Percentiles rank a stretch among this genome's conserved stretches.
phyloP scores from a whole-genome alignment of 768 basidiomycete genomes.

The Neoboletus magnificus region DNA sequence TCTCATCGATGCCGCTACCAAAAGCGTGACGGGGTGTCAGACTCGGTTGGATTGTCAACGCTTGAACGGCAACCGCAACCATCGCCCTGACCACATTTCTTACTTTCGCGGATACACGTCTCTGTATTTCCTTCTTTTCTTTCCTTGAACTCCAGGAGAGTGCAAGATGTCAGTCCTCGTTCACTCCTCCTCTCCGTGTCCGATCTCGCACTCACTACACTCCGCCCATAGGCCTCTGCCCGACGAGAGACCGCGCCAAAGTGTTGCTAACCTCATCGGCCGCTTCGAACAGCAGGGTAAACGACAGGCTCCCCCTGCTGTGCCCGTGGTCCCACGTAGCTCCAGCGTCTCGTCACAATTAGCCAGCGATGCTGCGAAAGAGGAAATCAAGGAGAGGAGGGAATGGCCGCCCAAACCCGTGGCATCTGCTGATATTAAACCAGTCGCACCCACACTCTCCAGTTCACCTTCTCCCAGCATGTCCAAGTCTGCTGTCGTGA shows the following conservation, averaged over 20 bases:
- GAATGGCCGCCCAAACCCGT: conserved; percentile 71
- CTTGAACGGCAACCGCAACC: conserved; percentile 28
- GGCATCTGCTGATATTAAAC: conserved; percentile 33
- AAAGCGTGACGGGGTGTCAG: conserved; percentile 13
- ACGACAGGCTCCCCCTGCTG: conserved; percentile 44
- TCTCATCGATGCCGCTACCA: conserved; percentile 6
- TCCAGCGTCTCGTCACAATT: conserved; percentile 65
- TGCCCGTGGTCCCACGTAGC: conserved; percentile 48
- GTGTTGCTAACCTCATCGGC: conserved; percentile 88
- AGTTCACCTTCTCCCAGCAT: conserved; percentile 26
- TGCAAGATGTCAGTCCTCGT: conserved; percentile 28
- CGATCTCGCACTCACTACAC: conserved; percentile 14
- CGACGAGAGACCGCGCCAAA: conserved; percentile 83
- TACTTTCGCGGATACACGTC: conserved; percentile 7
- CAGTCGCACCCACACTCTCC: conserved; percentile 35
- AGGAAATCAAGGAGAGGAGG: conserved; percentile 65
- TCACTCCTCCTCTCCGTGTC: background rate
- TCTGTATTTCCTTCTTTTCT: conserved; percentile 14
- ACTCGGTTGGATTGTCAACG: background rate
- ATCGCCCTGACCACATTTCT: conserved; percentile 19
- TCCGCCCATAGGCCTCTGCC: conserved; percentile 64
- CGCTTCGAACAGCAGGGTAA: conserved; percentile 83
- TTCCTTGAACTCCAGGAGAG: conserved; percentile 18
- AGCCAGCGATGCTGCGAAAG: conserved; percentile 61
- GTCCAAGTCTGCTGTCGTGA: conserved; percentile 19